Base-by-base conservation (phyloP, 2,329 filamentous ascomycete genomes). In the Amauroascus niger region DNA sequence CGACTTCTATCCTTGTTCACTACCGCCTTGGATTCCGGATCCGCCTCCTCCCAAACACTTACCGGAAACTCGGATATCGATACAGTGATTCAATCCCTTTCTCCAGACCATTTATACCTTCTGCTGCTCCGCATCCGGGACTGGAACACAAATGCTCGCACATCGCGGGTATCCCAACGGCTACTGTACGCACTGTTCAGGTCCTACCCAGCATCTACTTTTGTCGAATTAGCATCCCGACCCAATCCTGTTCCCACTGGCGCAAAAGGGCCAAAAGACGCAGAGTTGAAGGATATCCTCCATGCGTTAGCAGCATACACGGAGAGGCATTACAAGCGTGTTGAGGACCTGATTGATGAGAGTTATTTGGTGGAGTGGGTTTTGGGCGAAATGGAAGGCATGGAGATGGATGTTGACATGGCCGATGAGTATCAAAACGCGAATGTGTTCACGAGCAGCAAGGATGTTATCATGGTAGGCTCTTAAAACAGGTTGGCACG, bases 81-180 rank as follows among this genome's bases (percentile, higher is more conserved):
- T 62, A 79, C 88, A 49, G 90, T 95, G 0, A 75, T 98, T 0
- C 80, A 77, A n/a, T 80, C 74, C 11, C 76, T 98, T 5, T 85
- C 84, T 3, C 84, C 93, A 61, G 86, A 91, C 61, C 91, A 97
- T 67, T 79, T 98, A 13, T 94, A 88, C 70, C 76, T 82, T 6
- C 78, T 98, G 13, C 78, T 98, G 0, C 75, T 91, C 35, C 79
- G 93, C 55, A 71, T 96, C 43, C 80, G 94, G 44, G 93, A 98
- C 71, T 98, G 93, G 93, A 98, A 98, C 67, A 95, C 93, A 3
- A 97, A 97, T 62, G 89, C 88, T 0, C 80, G 88, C 57, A 95
- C 88, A 2, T 84, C 89, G 0, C 79, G 83, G 4, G 82, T 97
- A 1, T 87, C 93, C 0, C 93, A 98, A 70, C 81, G 84, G 32